These are phyloP conservation scores for Coniochaeta ligniaria DNA, from an alignment of 2,329 filamentous ascomycete genomes.

Conservation along the genomic window DNA sequence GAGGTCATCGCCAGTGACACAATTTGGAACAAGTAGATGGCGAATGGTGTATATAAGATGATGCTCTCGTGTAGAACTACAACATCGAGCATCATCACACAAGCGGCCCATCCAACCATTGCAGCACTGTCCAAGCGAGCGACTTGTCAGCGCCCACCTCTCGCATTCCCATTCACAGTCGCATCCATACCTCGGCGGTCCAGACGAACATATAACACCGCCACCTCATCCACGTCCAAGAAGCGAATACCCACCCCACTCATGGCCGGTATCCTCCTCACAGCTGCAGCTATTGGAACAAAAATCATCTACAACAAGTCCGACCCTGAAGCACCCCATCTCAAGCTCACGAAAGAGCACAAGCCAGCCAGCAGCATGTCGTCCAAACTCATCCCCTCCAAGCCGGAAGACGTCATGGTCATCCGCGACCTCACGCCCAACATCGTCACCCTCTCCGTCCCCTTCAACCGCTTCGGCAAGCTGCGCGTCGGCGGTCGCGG, in stretches of 20 bases:
- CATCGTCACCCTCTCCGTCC: slow-evolving; percentile 71
- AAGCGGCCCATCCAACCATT: neutral
- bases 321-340: neutral
- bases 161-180: neutral
- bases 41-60: neutral
- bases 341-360: neutral
- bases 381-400: slow-evolving; percentile 56
- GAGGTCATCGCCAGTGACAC: neutral
- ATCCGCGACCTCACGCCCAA: slow-evolving; percentile 78
- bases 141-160: neutral
- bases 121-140: neutral
- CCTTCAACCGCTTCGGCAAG: slow-evolving; percentile 74
- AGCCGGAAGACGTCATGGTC: slow-evolving; percentile 81
- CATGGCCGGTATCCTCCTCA: neutral
- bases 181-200: neutral
- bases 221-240: neutral
- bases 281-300: neutral
- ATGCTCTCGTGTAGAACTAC: neutral
- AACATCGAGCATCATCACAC: neutral
- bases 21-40: neutral
- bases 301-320: neutral
- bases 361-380: slow-evolving; percentile 36
- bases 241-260: neutral
- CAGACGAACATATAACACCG: neutral
- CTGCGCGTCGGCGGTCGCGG: slow-evolving; percentile 81